phyloP scores from a whole-genome alignment of 1,139 yeast species.

The Debaryomyces coudertii region DNA sequence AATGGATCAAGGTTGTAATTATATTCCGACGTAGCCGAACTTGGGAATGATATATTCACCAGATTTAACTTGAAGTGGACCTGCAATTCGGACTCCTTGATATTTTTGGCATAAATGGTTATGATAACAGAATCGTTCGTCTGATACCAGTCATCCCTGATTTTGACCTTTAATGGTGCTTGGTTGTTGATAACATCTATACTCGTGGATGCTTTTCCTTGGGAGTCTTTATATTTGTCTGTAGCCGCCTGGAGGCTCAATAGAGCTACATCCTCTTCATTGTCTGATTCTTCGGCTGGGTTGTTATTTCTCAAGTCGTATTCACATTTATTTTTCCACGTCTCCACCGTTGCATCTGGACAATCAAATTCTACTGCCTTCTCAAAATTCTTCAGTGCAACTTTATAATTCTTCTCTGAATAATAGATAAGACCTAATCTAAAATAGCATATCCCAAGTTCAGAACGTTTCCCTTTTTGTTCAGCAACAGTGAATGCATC shows the following conservation, averaged over 20 bases:
- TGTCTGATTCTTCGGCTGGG: conserved; percentile 17
- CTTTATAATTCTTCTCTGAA: conserved; percentile 46
- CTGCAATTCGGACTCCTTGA: conserved; percentile 48
- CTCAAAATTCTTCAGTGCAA: conserved; percentile 53
- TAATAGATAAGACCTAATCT: conserved; percentile 57
- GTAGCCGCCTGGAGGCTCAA: conserved; percentile 11
- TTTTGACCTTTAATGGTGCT: conserved; percentile 47
- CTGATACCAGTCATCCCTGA: conserved; percentile 84
- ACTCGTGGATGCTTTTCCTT: conserved; percentile 27
- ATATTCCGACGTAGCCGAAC: conserved; percentile 49
- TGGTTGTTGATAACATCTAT: conserved; percentile 39
- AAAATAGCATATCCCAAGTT: conserved; percentile 62
- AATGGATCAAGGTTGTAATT: conserved; percentile 54
- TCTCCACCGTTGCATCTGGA: conserved; percentile 47
- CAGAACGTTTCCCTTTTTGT: conserved; percentile 51
- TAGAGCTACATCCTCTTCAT: conserved; percentile 20
- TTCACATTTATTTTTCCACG: conserved; percentile 56
- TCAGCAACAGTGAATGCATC: conserved; percentile 59
- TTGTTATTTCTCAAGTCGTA: conserved; percentile 34
- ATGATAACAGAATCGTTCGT: conserved; percentile 57
- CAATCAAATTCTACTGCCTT: conserved; percentile 53
- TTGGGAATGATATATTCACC: conserved; percentile 49
- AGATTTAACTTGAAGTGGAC: conserved; percentile 38
- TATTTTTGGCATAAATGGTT: conserved; percentile 71
- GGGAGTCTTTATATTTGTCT: conserved; percentile 6